Conservation (phyloP, 1,284 basidiomycete genomes). For the Pseudozyma hubeiensis region DNA sequence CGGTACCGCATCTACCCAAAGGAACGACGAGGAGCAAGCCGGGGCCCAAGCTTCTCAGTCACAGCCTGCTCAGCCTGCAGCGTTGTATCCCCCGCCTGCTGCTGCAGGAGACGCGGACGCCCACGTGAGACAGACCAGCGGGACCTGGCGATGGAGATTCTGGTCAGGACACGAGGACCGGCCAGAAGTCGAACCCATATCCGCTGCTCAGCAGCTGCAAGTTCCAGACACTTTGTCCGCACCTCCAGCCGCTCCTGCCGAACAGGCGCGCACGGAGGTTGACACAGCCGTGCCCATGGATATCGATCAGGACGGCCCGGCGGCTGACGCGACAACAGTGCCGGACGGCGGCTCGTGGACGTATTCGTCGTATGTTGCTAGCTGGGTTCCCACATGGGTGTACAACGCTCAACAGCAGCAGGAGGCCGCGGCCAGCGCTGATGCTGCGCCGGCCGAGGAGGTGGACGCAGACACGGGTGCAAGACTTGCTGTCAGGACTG, state of each 20-base stretch:
- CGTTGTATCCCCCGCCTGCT: constrained; percentile 12
- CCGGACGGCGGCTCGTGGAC: constrained; percentile 38
- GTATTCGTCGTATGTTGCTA: constrained; percentile 53
- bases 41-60: neutral
- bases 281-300: constrained; percentile 43
- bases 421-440: neutral
- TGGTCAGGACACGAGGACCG: constrained; percentile 30
- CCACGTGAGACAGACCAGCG: constrained; percentile 16
- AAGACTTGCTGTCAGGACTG: neutral
- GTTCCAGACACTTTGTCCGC: constrained; percentile 2
- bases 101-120: neutral
- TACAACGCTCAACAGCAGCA: constrained; percentile 41
- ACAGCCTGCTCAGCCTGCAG: neutral
- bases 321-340: neutral
- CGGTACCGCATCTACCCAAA: neutral
- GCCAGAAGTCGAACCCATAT: constrained; percentile 4
- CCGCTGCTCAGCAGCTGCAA: constrained; percentile 21
- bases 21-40: neutral
- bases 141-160: constrained; percentile 38
- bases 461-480: neutral
- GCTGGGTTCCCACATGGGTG: constrained; percentile 54
- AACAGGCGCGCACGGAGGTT: neutral
- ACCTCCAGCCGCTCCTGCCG: neutral
- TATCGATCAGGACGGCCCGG: constrained; percentile 15
- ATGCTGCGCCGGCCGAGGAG: neutral